Evolutionary conservation across 2,329 filamentous ascomycete species (phyloP), one percentile per base, ranked within the genome.

Genomic region (Diaporthe humulicola): DNA sequence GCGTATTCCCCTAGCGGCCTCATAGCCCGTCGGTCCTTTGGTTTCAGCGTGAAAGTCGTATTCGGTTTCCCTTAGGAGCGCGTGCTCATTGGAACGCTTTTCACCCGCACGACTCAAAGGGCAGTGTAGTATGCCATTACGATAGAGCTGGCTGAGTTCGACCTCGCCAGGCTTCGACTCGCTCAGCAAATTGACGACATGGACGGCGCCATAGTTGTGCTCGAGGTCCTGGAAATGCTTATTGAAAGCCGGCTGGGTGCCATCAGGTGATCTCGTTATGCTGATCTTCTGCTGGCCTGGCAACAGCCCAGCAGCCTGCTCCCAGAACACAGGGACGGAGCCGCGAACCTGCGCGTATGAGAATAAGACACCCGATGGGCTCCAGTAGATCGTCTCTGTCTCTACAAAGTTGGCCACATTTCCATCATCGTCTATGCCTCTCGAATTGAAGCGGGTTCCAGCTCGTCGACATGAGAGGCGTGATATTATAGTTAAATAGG

Each of bases 381-480:
- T 93, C 93, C 94, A 98, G 81, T 97, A 96, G 54, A 96, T 92
- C 0, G 95, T 98, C 84, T 99, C 97, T 0, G 95, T 97, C 84
- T 99, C 97, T n/a, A 98, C 97, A 84, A 98, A 99, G 83, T 99
- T 99, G 76, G 97, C 96, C 38, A 98, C 97, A 79, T 98, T 95
- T 19, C 97, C 97, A 81, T 98, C 95, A 82, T 99, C 97, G 81
- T 99, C 97, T 77, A 99, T 98, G 52, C 97, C 97, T 78, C 97
- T 90, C n/a, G 96, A 93, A 83, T 98, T 98, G 88, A 98, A 99
- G 54, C 97, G 91, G 22, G 97, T 99, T 30, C 97, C 97, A 25
- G 97, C 97, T 85, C 96, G 91, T 78, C 92, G 90, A 81, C 96
- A 98, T 2, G 97, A 98, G 50, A 98, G 87, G 42, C 97, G 91